Evolutionary conservation across 2,329 filamentous ascomycete species (phyloP), one percentile per base, ranked within the genome.

Genomic region (Neoarthrinium moseri): DNA sequence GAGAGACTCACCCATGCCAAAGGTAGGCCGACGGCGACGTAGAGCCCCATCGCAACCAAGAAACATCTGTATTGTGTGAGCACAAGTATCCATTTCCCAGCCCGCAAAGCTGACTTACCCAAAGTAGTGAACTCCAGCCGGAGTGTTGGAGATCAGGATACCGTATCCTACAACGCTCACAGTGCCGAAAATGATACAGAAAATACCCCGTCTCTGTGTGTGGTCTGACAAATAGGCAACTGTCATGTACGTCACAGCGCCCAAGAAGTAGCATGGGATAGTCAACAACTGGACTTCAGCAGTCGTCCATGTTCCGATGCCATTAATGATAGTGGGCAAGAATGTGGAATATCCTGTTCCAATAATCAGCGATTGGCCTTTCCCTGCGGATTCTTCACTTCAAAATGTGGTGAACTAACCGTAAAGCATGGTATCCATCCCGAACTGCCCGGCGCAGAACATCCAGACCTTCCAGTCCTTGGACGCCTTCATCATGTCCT

Each of bases 401-500:
- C 15, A 10, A 12, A 12, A 18, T 7, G n/a, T n/a, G n/a, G n/a
- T n/a, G n/a, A n/a, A 6, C 62, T 56, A 32, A 66, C 75, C 74
- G 57, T 91, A 91, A 0, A 91, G 73, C 80, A 91, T 87, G 1
- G 84, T 88, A 57, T 90, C 86, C 13, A 78, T 75, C 4, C 86
- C 85, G 58, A 91, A 91, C 61, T 89, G 85, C 5, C 73, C 85
- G 29, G 81, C 63, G 51, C 77, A 84, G 60, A 90, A 90, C 1
- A 76, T 67, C 74, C 83, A 89, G 20, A 89, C 80, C 61, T 87
- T 90, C 86, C 86, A 90, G 64, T 92, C 88, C 51, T 72, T 76
- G 49, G 88, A 80, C 0, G 83, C 86, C 45, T 78, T 78, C 51
- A 74, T 68, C 58, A 89, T 84, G 56, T 91, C 87, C 7, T 67